phyloP scores from a whole-genome alignment of 225 moss, liverwort and hornwort species.

The Bryum argenteum region DNA sequence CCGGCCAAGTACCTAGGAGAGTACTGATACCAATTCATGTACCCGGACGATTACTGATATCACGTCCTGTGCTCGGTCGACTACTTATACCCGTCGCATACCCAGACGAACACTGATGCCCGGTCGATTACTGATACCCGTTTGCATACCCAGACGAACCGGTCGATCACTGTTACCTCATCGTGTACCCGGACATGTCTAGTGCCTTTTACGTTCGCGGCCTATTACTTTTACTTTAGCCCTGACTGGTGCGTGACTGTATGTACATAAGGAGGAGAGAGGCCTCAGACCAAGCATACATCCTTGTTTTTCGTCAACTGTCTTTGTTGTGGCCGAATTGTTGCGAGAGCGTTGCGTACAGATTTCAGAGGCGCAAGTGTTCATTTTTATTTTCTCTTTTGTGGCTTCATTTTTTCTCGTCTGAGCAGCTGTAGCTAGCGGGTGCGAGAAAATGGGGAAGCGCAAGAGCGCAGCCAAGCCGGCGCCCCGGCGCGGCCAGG shows the following conservation, averaged over 20 bases:
- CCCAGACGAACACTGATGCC: too few species aligned
- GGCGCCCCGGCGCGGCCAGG: constrained; percentile 68
- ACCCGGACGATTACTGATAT: too few species aligned
- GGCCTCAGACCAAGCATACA: background rate
- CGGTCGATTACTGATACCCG: too few species aligned
- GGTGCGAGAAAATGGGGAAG: constrained; percentile 67
- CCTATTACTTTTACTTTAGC: too few species aligned
- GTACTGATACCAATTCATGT: too few species aligned
- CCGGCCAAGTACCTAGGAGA: too few species aligned
- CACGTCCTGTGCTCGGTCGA: too few species aligned
- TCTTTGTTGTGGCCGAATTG: background rate
- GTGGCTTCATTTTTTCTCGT: background rate
- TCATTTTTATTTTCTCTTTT: background rate
- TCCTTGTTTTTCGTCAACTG: background rate
- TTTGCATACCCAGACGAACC: too few species aligned
- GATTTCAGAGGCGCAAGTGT: background rate
- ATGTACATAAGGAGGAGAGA: background rate
- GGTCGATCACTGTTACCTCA: too few species aligned
- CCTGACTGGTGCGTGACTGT: background rate
- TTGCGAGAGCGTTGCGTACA: background rate
- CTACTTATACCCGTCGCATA: too few species aligned
- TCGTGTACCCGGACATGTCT: too few species aligned
- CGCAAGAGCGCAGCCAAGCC: constrained; percentile 80
- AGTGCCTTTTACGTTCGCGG: too few species aligned
- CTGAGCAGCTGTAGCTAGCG: background rate